Evolutionary conservation across 352 stramenopile species (phyloP).

Genomic region (Phytophthora cajani): DNA sequence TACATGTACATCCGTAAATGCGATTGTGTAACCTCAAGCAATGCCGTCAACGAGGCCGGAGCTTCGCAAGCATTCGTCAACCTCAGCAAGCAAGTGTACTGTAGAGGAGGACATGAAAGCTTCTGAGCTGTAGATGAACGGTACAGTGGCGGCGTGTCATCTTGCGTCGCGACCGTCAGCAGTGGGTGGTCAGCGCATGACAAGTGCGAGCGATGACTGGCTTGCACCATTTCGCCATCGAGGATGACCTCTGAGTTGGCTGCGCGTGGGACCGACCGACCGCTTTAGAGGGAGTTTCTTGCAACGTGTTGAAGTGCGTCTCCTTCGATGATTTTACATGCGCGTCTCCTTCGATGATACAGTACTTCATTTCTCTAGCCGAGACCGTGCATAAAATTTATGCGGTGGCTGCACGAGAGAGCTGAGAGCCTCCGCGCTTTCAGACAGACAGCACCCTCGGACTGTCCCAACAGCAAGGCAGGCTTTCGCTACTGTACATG

Average conservation of each 20-base stretch:
- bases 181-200: background rate
- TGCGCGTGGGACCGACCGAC: background rate
- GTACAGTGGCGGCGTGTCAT: background rate
- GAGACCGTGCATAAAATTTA: slow-evolving; percentile 10
- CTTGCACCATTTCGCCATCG: slow-evolving; percentile 4
- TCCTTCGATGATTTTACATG: no score
- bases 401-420: no score
- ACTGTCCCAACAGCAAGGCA: background rate
- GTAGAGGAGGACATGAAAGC: no score
- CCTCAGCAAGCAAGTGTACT: background rate
- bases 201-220: background rate
- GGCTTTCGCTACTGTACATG: background rate
- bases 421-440: background rate
- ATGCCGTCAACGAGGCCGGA: background rate
- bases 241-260: background rate
- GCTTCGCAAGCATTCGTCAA: background rate
- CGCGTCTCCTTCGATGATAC: background rate
- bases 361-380: slow-evolving; percentile 18
- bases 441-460: background rate
- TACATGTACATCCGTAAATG: background rate
- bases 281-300: background rate
- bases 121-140: background rate
- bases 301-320: slow-evolving; percentile 11
- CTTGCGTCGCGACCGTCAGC: background rate
- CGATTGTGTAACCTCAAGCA: background rate